phyloP scores from a whole-genome alignment of 768 basidiomycete genomes.

The Lactifluus piperatus region DNA sequence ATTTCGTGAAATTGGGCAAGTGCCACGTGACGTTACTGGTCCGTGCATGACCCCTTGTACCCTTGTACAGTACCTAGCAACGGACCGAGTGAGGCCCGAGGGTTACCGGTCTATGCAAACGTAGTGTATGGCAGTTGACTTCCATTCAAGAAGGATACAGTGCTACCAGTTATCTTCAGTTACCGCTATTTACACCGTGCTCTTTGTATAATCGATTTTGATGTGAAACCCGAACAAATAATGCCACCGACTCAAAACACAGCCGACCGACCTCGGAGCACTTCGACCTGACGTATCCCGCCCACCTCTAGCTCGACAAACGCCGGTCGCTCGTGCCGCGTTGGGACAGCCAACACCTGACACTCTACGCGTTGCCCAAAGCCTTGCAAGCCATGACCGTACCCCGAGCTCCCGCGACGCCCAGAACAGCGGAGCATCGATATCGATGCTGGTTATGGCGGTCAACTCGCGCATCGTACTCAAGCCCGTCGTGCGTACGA shows the following conservation, averaged over 20 bases:
- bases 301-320: not conserved
- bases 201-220: too few relatives aligned
- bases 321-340: not conserved
- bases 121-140: too few relatives aligned
- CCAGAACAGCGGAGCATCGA: not conserved
- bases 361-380: constrained; percentile 10
- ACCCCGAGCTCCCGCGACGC: not conserved
- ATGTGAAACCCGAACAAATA: too few relatives aligned
- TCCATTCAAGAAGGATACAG: too few relatives aligned
- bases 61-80: too few relatives aligned
- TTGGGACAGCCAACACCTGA: not conserved
- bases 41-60: too few relatives aligned
- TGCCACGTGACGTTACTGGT: too few relatives aligned
- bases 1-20: too few relatives aligned
- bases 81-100: too few relatives aligned
- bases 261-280: not conserved
- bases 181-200: too few relatives aligned
- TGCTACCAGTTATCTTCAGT: too few relatives aligned
- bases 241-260: not conserved
- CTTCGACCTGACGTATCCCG: constrained; percentile 8
- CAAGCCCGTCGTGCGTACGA: not conserved
- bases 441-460: not conserved
- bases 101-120: too few relatives aligned
- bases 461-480: not conserved
- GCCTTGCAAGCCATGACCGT: constrained; percentile 5